Conservation (phyloP, 164 flowering plant genomes). For the Sextonia rubra region DNA sequence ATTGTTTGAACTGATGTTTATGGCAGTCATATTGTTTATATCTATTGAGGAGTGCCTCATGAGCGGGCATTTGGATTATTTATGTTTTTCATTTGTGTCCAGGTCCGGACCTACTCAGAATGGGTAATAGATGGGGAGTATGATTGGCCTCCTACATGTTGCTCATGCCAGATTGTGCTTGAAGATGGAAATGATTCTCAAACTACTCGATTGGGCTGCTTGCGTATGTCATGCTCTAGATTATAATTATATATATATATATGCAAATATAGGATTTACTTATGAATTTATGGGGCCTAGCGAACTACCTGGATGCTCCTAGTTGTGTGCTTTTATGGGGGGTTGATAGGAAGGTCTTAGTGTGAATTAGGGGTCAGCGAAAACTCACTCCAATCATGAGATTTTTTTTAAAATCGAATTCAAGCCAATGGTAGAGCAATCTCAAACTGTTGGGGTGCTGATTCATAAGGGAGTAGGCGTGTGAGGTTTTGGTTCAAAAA, state of each 20-base stretch:
- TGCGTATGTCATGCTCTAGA: conserved; percentile 61
- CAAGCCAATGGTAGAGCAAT: too few species aligned
- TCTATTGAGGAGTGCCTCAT: background rate
- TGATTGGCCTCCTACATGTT: conserved; percentile 96
- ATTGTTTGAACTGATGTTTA: background rate
- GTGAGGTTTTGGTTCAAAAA: too few species aligned
- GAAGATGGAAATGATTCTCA: conserved; percentile 58
- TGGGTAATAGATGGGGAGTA: conserved; percentile 99
- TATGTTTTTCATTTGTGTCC: conserved; percentile 11
- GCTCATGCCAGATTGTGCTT: conserved; percentile 61
- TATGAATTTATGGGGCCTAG: background rate
- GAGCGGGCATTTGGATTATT: background rate
- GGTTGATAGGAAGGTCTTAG: too few species aligned
- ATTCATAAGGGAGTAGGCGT: too few species aligned
- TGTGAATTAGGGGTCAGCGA: too few species aligned
- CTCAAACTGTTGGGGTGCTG: too few species aligned
- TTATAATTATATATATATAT: background rate
- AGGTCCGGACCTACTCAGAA: conserved; percentile 93
- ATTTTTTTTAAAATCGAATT: too few species aligned
- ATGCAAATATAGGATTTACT: background rate
- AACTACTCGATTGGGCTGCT: conserved; percentile 92
- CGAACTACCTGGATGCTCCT: background rate
- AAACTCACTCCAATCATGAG: too few species aligned
- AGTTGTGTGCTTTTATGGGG: background rate
- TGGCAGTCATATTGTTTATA: background rate